A percentile compares a stretch with the other conserved stretches of the same genome.
phyloP scores from a whole-genome alignment of 2,329 filamentous ascomycete species.

The Cadophora sp. region DNA sequence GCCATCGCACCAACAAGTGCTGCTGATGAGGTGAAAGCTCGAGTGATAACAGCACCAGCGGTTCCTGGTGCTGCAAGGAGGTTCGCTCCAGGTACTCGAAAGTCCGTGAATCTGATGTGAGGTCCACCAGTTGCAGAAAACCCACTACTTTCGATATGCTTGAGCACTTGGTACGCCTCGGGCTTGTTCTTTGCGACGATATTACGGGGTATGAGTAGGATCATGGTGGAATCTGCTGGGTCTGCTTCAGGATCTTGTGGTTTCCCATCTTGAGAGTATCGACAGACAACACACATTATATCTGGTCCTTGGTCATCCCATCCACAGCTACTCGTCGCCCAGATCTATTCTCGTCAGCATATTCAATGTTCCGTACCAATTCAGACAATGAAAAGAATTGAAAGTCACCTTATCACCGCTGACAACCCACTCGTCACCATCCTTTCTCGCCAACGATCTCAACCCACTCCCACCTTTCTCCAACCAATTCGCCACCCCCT shows the following conservation, averaged over 20 bases:
- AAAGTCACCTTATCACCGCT: conserved; percentile 58
- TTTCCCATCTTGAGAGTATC: conserved; percentile 39
- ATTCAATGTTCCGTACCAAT: neutral
- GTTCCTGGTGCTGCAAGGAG: conserved; percentile 53
- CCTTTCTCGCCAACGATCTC: conserved; percentile 54
- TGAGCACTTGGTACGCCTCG: conserved; percentile 54
- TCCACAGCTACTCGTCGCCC: conserved; percentile 60
- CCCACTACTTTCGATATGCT: conserved; percentile 53
- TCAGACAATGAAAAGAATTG: neutral
- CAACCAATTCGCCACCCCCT: conserved; percentile 57
- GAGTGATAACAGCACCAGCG: conserved; percentile 52
- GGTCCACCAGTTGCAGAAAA: conserved; percentile 57
- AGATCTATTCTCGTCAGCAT: conserved; percentile 48
- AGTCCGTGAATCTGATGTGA: conserved; percentile 54
- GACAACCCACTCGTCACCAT: conserved; percentile 59
- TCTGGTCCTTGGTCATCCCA: conserved; percentile 61
- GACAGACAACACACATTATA: conserved; percentile 59
- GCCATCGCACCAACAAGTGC: conserved; percentile 61
- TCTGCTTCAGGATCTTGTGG: conserved; percentile 35
- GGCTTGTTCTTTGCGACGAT: conserved; percentile 54
- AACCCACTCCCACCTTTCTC: conserved; percentile 57
- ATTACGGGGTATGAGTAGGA: conserved; percentile 56
- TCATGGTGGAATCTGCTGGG: conserved; percentile 51
- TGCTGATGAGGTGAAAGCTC: conserved; percentile 50
- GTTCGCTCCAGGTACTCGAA: conserved; percentile 56